These are phyloP conservation scores for Samsoniella hepiali DNA, from an alignment of 2,329 filamentous ascomycete species.

Conservation along the genomic window DNA sequence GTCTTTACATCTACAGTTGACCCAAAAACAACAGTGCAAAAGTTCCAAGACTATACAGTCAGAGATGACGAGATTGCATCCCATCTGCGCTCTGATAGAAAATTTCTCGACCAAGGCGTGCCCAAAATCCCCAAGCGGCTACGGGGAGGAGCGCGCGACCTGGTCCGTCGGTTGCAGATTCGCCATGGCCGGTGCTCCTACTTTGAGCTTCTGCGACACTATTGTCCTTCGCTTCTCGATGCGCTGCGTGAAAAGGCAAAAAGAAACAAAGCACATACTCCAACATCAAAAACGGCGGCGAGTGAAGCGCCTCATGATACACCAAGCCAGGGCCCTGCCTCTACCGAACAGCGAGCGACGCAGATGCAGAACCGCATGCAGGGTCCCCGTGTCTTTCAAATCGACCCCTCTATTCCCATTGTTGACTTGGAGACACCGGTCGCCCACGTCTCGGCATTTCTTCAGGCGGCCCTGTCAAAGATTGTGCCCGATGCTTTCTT, in stretches of 20 bases:
- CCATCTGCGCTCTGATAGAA: conserved; percentile 23
- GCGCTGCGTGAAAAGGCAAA: not conserved
- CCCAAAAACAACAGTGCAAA: conserved; percentile 62
- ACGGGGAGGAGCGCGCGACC: conserved; percentile 54
- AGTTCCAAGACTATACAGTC: conserved; percentile 79
- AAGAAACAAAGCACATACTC: not conserved
- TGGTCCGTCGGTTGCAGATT: conserved; percentile 67
- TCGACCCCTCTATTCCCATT: conserved; percentile 37
- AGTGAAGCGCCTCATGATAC: not conserved
- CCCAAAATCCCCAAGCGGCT: conserved; percentile 62
- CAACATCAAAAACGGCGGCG: not conserved
- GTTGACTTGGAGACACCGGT: conserved; percentile 65
- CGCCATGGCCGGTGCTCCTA: conserved; percentile 77
- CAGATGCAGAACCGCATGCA: not conserved
- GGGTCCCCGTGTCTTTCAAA: not conserved
- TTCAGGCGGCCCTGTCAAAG: conserved; percentile 68
- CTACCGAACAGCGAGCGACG: not conserved
- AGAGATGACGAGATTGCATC: conserved; percentile 75
- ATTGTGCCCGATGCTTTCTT: conserved; percentile 75
- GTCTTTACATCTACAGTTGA: conserved; percentile 76
- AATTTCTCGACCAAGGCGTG: conserved; percentile 11
- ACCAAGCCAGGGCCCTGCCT: not conserved
- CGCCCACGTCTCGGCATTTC: conserved; percentile 78
- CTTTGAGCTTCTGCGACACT: conserved; percentile 69
- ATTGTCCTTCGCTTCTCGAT: conserved; percentile 61